Percentiles rank a stretch among this genome's conserved stretches.
These are phyloP conservation scores for Ophiostoma piceae DNA, from an alignment of 2,329 filamentous ascomycete species.

Conservation along the genomic window DNA sequence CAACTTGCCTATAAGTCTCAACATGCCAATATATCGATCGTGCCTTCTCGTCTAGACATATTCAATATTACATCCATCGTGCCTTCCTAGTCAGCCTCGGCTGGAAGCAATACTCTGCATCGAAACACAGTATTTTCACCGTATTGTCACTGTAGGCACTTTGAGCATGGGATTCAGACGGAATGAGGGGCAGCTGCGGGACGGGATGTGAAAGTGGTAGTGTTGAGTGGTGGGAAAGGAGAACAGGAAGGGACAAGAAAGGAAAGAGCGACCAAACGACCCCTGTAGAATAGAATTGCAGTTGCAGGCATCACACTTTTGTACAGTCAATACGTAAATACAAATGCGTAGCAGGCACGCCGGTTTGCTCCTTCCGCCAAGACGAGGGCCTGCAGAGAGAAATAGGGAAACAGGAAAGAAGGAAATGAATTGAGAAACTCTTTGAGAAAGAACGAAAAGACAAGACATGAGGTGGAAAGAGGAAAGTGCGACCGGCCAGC, in stretches of 20 bases:
- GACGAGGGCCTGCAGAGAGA: not conserved
- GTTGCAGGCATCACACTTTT: not conserved
- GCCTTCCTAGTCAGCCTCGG: not conserved
- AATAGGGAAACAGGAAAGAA: not conserved
- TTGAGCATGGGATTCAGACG: not conserved
- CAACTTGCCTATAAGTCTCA: not conserved
- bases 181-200: conserved; percentile 10
- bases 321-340: not conserved
- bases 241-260: not conserved
- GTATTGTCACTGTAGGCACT: not conserved
- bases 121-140: not conserved
- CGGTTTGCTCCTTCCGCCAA: conserved; percentile 10
- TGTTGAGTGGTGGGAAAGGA: not conserved
- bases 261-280: not conserved
- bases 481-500: conserved; percentile 5
- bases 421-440: no score
- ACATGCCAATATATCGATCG: not conserved
- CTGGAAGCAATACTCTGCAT: not conserved
- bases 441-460: no score
- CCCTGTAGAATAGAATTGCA: not conserved
- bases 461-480: not conserved
- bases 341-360: not conserved
- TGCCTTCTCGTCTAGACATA: not conserved
- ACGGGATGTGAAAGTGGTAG: not conserved
- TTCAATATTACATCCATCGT: not conserved